Evolutionary conservation across 768 basidiomycete genomes (phyloP), one percentile per base, ranked within the genome.

Genomic region (Tylopilus vinaceipallidus): DNA sequence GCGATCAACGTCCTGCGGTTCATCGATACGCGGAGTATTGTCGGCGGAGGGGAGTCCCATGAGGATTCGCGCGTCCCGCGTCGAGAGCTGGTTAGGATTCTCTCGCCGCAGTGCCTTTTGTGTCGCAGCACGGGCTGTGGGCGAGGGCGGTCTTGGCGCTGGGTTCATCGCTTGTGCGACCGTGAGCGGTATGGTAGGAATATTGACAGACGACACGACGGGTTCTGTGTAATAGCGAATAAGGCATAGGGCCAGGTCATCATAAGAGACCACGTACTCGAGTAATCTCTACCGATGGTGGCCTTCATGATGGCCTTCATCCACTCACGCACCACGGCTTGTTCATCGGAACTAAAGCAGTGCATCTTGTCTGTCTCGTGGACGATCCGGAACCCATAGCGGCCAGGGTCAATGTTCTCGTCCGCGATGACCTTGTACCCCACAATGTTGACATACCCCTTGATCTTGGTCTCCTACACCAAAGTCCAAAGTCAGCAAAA

Each of bases 271-370:
- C 26, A 75, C 86, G 33, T 60, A 95, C 93, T 88, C 9, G 86
- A 80, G 64, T 95, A 98, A 66, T 98, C 97, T 48, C 97, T 76
- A 9, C 82, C 86, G 58, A 99, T 99, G 12, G 95, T 98, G 3
- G 95, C 92, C 67, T 98, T 99, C 92, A 98, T 98, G 57, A 99
- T 82, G 8, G 95, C 92, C 73, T 98, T 99, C 97, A 98, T 98
- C 95, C 97, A 98, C 56, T 92, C 92, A n/a, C 97, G 83, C 41
- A 97, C 79, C 32, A 82, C 71, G 1, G 72, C 61, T 68, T 92
- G 91, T 62, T 98, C 94, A 20, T 93, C 88, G 0, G 91, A 92
- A 55, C 90, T 91, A 71, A 99, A 99, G 63, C 70, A 91, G 66
- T 98, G 93, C 1, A 88, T 76, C 71, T 88, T 91, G 66, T 92